Percentiles rank a stretch among this genome's conserved stretches.
phyloP scores from a whole-genome alignment of 169 alveolate genomes.

The Plasmodium knowlesi region DNA sequence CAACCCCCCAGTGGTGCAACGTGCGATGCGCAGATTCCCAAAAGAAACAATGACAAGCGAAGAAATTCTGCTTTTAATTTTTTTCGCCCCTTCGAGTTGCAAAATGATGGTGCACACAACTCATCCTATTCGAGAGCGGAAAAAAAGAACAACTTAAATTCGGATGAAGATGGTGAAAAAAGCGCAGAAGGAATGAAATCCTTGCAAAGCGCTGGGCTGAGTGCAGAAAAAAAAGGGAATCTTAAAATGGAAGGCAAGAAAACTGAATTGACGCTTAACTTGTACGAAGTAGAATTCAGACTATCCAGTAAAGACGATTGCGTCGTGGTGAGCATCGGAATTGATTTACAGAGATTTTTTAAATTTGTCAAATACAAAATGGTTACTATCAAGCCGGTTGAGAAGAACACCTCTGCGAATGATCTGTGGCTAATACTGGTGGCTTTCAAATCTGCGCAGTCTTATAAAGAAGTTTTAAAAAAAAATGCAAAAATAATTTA shows the following conservation, averaged over 20 bases:
- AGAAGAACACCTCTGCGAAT: not conserved
- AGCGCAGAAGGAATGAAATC: not conserved
- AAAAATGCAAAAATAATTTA: slow-evolving; percentile 17
- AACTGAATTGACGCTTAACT: slow-evolving; percentile 9
- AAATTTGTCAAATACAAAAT: slow-evolving; percentile 35
- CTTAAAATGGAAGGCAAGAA: not conserved
- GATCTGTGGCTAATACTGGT: slow-evolving; percentile 40
- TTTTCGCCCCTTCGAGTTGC: not conserved
- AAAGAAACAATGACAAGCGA: not conserved
- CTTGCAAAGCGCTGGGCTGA: not conserved
- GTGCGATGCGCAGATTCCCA: not conserved
- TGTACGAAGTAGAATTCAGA: slow-evolving; percentile 67
- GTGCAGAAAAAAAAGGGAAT: not conserved
- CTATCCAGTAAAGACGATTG: slow-evolving; percentile 33
- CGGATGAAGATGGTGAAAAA: not conserved
- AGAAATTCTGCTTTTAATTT: not conserved
- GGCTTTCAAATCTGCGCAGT: slow-evolving; percentile 63
- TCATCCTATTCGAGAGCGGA: not conserved
- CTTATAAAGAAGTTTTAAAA: slow-evolving; percentile 38
- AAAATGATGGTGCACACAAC: not conserved
- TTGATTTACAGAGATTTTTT: slow-evolving; percentile 12
- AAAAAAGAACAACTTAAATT: not conserved
- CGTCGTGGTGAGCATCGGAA: slow-evolving; percentile 17
- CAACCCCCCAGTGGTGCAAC: not conserved
- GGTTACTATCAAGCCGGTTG: slow-evolving; percentile 39